Evolutionary conservation across 2,329 filamentous ascomycete genomes (phyloP).

Genomic region (Microdochium nivale): DNA sequence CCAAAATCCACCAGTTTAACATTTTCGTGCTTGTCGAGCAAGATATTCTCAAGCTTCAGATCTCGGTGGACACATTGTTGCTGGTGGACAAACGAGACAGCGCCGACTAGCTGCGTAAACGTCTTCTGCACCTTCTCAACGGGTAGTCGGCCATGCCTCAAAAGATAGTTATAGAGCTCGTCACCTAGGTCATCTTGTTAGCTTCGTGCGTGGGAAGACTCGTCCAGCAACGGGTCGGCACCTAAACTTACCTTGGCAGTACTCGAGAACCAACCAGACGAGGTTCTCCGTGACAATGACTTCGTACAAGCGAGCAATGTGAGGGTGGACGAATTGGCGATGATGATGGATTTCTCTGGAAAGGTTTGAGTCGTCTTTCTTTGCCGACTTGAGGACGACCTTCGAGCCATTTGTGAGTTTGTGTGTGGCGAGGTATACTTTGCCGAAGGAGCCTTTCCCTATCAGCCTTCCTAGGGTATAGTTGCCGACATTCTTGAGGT

Average conservation of each 20-base stretch:
- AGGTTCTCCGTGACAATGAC: constrained; percentile 92
- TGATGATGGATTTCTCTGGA: constrained; percentile 98
- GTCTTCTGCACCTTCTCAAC: constrained; percentile 87
- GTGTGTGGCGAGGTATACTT: constrained; percentile 91
- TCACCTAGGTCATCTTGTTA: constrained; percentile 51
- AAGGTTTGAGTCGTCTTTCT: constrained; percentile 91
- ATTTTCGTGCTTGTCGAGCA: constrained; percentile 93
- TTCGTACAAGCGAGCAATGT: constrained; percentile 94
- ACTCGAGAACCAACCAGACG: constrained; percentile 96
- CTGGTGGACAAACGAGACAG: constrained; percentile 89
- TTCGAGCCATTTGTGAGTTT: constrained; percentile 98
- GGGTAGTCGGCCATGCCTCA: constrained; percentile 76
- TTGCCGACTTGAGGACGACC: constrained; percentile 97
- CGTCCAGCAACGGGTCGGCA: neutral
- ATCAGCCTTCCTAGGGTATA: constrained; percentile 88
- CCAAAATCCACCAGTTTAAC: constrained; percentile 98
- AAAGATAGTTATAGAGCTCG: constrained; percentile 93
- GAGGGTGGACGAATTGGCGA: constrained; percentile 92
- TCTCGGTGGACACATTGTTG: constrained; percentile 96
- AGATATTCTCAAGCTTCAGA: constrained; percentile 91
- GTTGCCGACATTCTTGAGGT: constrained; percentile 88
- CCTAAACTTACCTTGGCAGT: constrained; percentile 66
- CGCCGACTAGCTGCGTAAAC: constrained; percentile 90
- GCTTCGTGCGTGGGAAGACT: neutral
- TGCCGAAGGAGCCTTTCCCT: constrained; percentile 96